Evolutionary conservation across 768 basidiomycete genomes (phyloP).

Genomic region (Podaxis mareebaensis): DNA sequence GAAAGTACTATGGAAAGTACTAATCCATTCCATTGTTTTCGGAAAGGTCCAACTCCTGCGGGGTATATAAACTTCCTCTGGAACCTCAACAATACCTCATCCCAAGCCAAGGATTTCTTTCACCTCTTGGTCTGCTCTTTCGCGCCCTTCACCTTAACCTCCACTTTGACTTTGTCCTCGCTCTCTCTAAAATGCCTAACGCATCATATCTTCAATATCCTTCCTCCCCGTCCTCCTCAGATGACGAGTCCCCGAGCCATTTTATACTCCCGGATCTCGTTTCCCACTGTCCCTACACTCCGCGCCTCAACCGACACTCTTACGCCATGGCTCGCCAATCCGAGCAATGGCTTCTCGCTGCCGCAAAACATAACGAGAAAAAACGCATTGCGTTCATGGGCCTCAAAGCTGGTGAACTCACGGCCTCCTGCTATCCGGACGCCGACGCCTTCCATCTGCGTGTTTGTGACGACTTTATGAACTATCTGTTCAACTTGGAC

Average conservation of each 20-base stretch:
- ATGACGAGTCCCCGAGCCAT: constrained; percentile 24
- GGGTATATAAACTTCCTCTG: background rate
- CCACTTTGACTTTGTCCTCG: background rate
- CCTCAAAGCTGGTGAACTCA: constrained; percentile 66
- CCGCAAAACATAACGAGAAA: constrained; percentile 42
- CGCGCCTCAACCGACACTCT: constrained; percentile 42
- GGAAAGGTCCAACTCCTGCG: background rate
- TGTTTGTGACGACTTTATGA: constrained; percentile 72
- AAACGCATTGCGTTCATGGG: constrained; percentile 49
- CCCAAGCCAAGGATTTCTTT: background rate
- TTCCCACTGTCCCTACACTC: constrained; percentile 47
- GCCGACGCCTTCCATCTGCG: constrained; percentile 55
- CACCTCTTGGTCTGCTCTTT: background rate
- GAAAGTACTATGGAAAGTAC: background rate
- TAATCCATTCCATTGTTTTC: background rate
- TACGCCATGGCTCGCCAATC: constrained; percentile 45
- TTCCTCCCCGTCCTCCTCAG: background rate
- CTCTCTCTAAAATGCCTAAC: background rate
- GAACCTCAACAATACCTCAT: background rate
- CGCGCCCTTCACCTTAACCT: background rate
- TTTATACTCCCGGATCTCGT: constrained; percentile 59
- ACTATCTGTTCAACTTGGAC: constrained; percentile 53
- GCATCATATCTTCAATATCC: background rate
- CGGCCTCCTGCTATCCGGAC: constrained; percentile 63
- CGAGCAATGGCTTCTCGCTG: constrained; percentile 47